These are phyloP conservation scores for Exophiala aquamarina DNA, from an alignment of 2,329 filamentous ascomycete species.

Conservation along the genomic window DNA sequence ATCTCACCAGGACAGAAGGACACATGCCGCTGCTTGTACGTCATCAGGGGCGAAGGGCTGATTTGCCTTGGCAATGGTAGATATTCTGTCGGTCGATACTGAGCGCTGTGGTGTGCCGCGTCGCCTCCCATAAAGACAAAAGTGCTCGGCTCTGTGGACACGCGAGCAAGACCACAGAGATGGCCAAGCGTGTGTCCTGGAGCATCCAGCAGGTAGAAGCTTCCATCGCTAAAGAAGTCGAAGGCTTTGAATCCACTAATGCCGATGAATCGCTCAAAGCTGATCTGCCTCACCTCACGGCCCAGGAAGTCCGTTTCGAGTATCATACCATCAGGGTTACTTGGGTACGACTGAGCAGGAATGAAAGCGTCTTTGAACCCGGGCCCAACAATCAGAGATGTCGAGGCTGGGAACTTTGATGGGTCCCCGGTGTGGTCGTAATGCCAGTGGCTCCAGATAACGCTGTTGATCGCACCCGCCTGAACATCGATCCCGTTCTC, in stretches of 20 bases:
- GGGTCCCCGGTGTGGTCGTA: constrained; percentile 33
- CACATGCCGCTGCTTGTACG: no score
- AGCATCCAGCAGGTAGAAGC: constrained; percentile 41
- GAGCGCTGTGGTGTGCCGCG: constrained; percentile 41
- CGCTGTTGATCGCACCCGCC: constrained; percentile 26
- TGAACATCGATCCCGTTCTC: constrained; percentile 20
- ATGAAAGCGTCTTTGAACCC: constrained; percentile 36
- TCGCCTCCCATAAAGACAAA: constrained; percentile 55
- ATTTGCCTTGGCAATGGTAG: constrained; percentile 27
- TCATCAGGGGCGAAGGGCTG: not conserved
- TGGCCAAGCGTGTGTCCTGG: constrained; percentile 51
- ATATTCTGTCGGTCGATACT: constrained; percentile 31
- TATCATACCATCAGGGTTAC: constrained; percentile 34
- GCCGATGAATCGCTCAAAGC: constrained; percentile 37
- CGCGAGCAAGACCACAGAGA: constrained; percentile 50
- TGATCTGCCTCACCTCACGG: constrained; percentile 24
- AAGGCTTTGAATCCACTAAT: constrained; percentile 38
- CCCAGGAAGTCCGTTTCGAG: constrained; percentile 35
- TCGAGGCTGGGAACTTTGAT: constrained; percentile 27
- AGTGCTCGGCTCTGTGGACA: constrained; percentile 37
- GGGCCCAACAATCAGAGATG: constrained; percentile 29
- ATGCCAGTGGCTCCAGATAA: constrained; percentile 33
- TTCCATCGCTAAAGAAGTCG: constrained; percentile 43
- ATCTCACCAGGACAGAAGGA: not conserved
- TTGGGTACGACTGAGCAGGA: constrained; percentile 45